Conservation (phyloP, 1,139 yeast species). For the Schizosaccharomyces versatilis region DNA sequence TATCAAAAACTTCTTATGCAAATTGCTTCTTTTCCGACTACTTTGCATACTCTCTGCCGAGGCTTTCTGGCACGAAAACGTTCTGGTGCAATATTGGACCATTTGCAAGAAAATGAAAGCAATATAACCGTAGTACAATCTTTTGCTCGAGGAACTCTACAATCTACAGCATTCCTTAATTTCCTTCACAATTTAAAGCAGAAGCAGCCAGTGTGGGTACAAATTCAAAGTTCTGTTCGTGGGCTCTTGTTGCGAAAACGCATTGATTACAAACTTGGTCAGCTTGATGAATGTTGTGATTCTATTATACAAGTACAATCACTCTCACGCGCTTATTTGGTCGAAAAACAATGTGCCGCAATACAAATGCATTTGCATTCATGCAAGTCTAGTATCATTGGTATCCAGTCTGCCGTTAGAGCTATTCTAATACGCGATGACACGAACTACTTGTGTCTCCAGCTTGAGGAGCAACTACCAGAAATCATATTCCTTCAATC, state of each 20-base stretch:
- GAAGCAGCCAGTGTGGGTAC: background rate
- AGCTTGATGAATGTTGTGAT: background rate
- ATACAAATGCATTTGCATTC: no score
- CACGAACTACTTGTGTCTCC: constrained; percentile 13
- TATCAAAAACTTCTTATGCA: background rate
- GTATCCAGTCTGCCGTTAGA: constrained; percentile 31
- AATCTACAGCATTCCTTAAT: constrained; percentile 5
- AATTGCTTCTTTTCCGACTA: background rate
- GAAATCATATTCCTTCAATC: background rate
- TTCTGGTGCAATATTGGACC: constrained; percentile 3
- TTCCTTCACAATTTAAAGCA: background rate
- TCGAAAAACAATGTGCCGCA: background rate
- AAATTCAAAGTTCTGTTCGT: background rate
- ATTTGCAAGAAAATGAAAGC: constrained; percentile 8
- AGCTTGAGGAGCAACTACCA: constrained; percentile 8
- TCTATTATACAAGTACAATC: background rate
- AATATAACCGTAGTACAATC: constrained; percentile 6
- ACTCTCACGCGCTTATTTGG: background rate
- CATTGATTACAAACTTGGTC: no score
- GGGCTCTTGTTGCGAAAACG: background rate
- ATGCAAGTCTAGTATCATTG: constrained; percentile 12
- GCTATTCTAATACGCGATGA: constrained; percentile 25
- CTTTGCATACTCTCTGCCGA: constrained; percentile 8
- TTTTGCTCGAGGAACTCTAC: constrained; percentile 6
- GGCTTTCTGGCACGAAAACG: constrained; percentile 11